Base-by-base conservation (phyloP, 139 green algal genomes). In the Tetratostichococcus sp. region DNA sequence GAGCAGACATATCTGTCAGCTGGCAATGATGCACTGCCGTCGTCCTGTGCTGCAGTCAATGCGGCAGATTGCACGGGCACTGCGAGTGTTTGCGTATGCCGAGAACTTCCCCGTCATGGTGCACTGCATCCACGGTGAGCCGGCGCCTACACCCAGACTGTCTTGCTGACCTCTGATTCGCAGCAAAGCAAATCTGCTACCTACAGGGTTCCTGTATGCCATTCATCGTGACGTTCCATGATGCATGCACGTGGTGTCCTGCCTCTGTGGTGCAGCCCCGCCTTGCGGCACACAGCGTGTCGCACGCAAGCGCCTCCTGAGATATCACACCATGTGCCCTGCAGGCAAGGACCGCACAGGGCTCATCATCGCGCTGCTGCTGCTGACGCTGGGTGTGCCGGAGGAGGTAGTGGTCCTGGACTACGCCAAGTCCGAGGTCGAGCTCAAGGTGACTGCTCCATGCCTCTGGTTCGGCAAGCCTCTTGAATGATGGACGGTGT, bases 111-210 rank as follows among this genome's bases (percentile, higher is more conserved):
- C 78, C 0, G 32, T 79, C 21, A 34, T 86, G 50, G 62, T 86
- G 22, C 83, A 88, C 78, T 88, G 83, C 72, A 86, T 84, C 35
- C 83, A 86, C 50, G 84, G 84, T 74, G 43, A 28, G 30, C n/a
- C n/a, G n/a, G n/a, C n/a, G n/a, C n/a, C n/a, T n/a, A n/a, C n/a
- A n/a, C n/a, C n/a, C n/a, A n/a, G n/a, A n/a, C n/a, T n/a, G n/a
- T n/a, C n/a, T n/a, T n/a, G n/a, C n/a, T n/a, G n/a, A n/a, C n/a
- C n/a, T n/a, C n/a, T n/a, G n/a, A n/a, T n/a, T n/a, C n/a, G n/a
- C n/a, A n/a, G n/a, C n/a, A n/a, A n/a, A n/a, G n/a, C n/a, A n/a
- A n/a, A n/a, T n/a, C n/a, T n/a, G n/a, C n/a, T n/a, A n/a, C n/a
- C n/a, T n/a, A n/a, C n/a, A n/a, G n/a, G n/a, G n/a, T n/a, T n/a